Evolutionary conservation across 129 eudicot species (phyloP), one percentile per base, ranked within the genome.

Genomic region (Scalesia atractyloides): DNA sequence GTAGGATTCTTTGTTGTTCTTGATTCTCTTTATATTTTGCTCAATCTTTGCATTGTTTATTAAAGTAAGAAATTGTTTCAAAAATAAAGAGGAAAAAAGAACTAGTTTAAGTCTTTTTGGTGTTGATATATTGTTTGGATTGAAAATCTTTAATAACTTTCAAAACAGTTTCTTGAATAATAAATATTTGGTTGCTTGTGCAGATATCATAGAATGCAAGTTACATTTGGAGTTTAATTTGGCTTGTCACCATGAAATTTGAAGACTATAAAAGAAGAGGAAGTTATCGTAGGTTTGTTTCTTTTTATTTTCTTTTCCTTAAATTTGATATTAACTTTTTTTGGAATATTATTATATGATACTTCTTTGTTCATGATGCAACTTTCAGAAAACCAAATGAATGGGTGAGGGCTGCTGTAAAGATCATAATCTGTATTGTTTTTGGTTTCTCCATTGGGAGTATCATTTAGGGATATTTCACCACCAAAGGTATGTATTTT

Each of bases 391-490:
- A 76, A 66, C 77, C 88, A 18, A 88, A 75, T 54, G 96, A 86
- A 53, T 78, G 73, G 62, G 80, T 88, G 87, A 84, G 81, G 83
- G 72, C 79, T 24, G 26, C 86, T 57, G 69, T 81, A 9, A 76
- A 85, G 0, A 79, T 82, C 51, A 64, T 79, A 22, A 60, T 85
- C 72, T 87, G 99, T 76, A 33, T 86, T 52, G 80, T 85, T 73
- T 74, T 83, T 19, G 99, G 99, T 16, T 88, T 91, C 86, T 67
- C 85, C 44, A 70, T 91, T 52, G 97, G 97, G 99, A 57, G 78
- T 86, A 24, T 73, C 88, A 5, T 83, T 76, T 82, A 91, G 93
- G 7, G 67, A 72, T 4, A 78, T 86, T 69, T 78, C 88, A 24
- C n/a, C 39, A 52, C 59, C 58, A 52, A 52, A 52, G 59, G 59